Conservation (phyloP, 169 alveolate genomes). For the Toxoplasma gondii region DNA sequence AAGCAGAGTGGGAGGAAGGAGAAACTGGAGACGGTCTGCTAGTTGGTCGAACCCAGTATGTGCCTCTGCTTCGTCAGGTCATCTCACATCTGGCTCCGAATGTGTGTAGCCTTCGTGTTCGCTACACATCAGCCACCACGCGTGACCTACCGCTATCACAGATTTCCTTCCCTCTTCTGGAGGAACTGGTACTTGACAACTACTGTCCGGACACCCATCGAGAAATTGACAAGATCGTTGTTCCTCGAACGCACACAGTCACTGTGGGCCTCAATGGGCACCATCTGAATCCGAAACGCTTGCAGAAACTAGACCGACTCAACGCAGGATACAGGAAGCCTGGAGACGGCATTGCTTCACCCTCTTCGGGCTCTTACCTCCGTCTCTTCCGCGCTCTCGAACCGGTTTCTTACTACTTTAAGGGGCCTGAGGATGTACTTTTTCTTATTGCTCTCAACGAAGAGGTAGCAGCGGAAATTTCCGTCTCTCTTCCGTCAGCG, state of each 20-base stretch:
- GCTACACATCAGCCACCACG: constrained; percentile 3
- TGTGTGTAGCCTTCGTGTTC: constrained; percentile 2
- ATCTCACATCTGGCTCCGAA: background rate
- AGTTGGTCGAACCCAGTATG: background rate
- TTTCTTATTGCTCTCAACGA: background rate
- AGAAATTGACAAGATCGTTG: constrained; percentile 7
- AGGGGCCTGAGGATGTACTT: background rate
- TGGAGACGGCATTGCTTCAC: background rate
- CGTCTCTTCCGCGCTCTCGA: constrained; percentile 16
- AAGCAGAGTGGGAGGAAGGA: constrained; percentile 9
- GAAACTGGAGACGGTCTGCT: background rate
- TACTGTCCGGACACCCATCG: background rate
- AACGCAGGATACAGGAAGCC: background rate
- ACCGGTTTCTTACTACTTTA: background rate
- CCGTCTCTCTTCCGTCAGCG: background rate
- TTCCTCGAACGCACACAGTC: background rate
- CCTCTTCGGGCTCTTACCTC: background rate
- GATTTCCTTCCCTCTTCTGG: background rate
- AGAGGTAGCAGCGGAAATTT: background rate
- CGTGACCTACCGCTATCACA: background rate
- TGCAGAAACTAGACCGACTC: background rate
- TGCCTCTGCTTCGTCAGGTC: background rate
- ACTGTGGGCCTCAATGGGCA: background rate
- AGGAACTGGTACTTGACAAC: constrained; percentile 8
- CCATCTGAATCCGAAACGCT: background rate